Conservation (phyloP, 768 basidiomycete species). For the Tulasnella sp. region DNA sequence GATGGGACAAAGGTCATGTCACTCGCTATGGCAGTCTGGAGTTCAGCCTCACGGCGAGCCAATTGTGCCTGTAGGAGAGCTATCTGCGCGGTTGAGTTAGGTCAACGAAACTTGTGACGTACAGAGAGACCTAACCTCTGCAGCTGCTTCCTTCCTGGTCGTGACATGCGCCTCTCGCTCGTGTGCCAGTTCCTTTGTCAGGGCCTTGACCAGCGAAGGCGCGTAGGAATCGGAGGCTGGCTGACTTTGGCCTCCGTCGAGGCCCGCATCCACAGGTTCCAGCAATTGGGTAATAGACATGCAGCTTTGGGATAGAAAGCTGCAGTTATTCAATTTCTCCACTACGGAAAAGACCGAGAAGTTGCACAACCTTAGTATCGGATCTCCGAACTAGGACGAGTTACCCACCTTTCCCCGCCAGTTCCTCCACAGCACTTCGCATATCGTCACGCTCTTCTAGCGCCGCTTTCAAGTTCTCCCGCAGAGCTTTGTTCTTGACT, state of each 20-base stretch:
- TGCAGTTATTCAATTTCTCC: slow-evolving; percentile 3
- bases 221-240: background rate
- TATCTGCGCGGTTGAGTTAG: background rate
- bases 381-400: background rate
- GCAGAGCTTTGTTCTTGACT: background rate
- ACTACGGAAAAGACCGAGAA: background rate
- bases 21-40: background rate
- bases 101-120: background rate
- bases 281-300: background rate
- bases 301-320: slow-evolving; percentile 7
- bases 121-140: background rate
- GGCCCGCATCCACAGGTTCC: background rate
- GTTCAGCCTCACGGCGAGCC: slow-evolving; percentile 7
- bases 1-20: background rate
- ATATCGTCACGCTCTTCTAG: slow-evolving; percentile 9
- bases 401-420: slow-evolving; percentile 7
- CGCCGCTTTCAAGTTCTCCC: background rate
- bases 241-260: background rate
- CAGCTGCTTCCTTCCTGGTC: slow-evolving; percentile 2
- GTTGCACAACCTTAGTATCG: background rate
- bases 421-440: slow-evolving; percentile 2
- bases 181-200: background rate
- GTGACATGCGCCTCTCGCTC: slow-evolving; percentile 3
- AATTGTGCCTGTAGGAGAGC: slow-evolving; percentile 1
- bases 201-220: background rate